These are phyloP conservation scores for Pyrenopolyporus hunteri DNA, from an alignment of 495 filamentous ascomycete species.

Conservation along the genomic window DNA sequence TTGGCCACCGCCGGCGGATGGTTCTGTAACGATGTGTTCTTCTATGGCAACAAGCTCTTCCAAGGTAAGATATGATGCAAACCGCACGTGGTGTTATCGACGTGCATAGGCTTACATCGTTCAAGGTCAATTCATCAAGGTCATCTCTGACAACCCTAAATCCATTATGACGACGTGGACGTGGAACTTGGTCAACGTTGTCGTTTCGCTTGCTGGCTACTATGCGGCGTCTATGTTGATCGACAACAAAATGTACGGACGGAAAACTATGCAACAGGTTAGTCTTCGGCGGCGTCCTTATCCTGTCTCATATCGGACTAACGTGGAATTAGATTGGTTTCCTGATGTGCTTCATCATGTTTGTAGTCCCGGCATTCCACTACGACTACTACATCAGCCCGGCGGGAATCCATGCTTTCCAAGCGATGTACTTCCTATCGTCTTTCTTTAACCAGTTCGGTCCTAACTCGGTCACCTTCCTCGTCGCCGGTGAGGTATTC, in stretches of 20 bases:
- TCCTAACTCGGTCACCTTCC: slow-evolving; percentile 89
- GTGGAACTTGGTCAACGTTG: slow-evolving; percentile 88
- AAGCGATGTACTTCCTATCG: slow-evolving; percentile 90
- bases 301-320: background rate
- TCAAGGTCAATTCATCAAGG: slow-evolving; percentile 71
- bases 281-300: background rate
- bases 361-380: slow-evolving; percentile 82
- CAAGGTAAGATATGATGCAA: slow-evolving; percentile 54
- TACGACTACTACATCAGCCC: slow-evolving; percentile 75
- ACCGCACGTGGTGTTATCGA: background rate
- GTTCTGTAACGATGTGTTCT: slow-evolving; percentile 95
- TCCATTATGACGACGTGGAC: slow-evolving; percentile 84
- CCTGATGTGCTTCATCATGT: slow-evolving; percentile 83
- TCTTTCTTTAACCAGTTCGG: slow-evolving; percentile 98
- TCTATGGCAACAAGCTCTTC: slow-evolving; percentile 98
- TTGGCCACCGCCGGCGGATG: slow-evolving; percentile 84
- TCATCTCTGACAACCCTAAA: slow-evolving; percentile 62
- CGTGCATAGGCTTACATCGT: slow-evolving; percentile 9
- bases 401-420: slow-evolving; percentile 75
- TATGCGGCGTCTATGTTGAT: slow-evolving; percentile 79
- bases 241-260: slow-evolving; percentile 90
- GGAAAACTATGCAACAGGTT: slow-evolving; percentile 85
- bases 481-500: slow-evolving; percentile 89
- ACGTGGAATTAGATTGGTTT: slow-evolving; percentile 65
- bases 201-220: slow-evolving; percentile 82